Evolutionary conservation across 192 early-diverging fungal species (phyloP), one percentile per base, ranked within the genome.

Genomic region (Tieghemiomyces parasiticus): DNA sequence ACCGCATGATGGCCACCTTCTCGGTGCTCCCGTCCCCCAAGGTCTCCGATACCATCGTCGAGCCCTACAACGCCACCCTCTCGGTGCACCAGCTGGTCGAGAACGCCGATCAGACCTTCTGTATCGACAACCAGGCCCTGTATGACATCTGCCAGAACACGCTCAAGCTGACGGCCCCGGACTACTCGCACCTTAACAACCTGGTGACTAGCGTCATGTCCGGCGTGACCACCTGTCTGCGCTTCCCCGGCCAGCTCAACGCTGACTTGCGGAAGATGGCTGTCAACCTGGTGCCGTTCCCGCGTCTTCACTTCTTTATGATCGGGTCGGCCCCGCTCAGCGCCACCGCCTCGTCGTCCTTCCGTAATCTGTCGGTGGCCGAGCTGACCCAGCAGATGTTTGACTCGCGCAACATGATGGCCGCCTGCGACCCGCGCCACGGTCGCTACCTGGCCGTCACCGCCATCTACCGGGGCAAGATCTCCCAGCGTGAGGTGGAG

Each of bases 251-350:
- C 35, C 87, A 89, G 71, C 82, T 93, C 67, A 96, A 99, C 69
- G 88, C 90, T 62, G 93, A 99, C 68, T 75, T 99, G 71, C 85
- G 90, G 70, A 92, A 99, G 79, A 83, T 99, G 66, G 89, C 91
- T 26, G 90, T 92, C 63, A 91, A 92, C 81, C 81, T 95, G 88
- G 90, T 95, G 58, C 95, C 95, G 50, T 96, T 93, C 80, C 93
- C 93, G 60, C 95, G 95, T 85, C 86, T 98, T 58, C 93, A 98
- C 78, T 98, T 98, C 79, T 91, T 96, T 77, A 89, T 94, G 84
- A 85, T 91, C 33, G 92, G 92, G 58, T 86, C 91, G 65, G 94
- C 94, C 58, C 94, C 95, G 31, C 80, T 98, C 68, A 94, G 90
- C 12, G 79, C 91, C 31, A 75, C 76, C 58, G 77, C 79, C 59